A percentile compares a stretch with the other conserved stretches of the same genome.
Evolutionary conservation across 129 eudicot genomes (phyloP).

Genomic region (Centaurea solstitialis): DNA sequence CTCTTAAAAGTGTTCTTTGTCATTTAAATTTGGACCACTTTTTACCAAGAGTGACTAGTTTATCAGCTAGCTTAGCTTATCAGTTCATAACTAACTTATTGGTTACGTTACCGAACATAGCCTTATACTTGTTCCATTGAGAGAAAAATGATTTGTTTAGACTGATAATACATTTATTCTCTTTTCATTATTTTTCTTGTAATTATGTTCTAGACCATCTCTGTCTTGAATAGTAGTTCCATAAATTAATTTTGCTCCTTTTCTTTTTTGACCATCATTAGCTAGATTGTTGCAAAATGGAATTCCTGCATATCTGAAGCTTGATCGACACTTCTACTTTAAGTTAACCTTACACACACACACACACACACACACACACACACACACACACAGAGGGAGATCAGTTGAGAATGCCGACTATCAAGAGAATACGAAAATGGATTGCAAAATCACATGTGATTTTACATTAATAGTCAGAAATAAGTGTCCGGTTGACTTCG

Average conservation of each 20-base stretch:
- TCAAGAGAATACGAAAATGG: too few relatives aligned
- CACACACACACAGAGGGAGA: too few relatives aligned
- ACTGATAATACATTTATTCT: neutral
- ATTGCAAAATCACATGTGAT: too few relatives aligned
- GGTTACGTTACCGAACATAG: neutral
- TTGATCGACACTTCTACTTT: neutral
- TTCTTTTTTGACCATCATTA: neutral
- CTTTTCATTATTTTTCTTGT: neutral
- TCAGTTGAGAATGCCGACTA: too few relatives aligned
- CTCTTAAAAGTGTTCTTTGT: neutral
- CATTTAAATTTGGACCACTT: neutral
- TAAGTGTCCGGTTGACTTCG: too few relatives aligned
- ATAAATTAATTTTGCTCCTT: neutral
- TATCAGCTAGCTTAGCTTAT: neutral
- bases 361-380: too few relatives aligned
- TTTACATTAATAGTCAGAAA: too few relatives aligned
- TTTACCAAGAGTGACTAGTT: neutral
- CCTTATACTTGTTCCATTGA: neutral
- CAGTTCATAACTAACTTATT: neutral
- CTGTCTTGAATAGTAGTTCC: neutral
- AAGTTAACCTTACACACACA: neutral
- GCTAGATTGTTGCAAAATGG: neutral
- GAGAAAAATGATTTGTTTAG: neutral
- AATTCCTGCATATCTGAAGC: too few relatives aligned
- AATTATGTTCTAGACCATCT: neutral